Evolutionary conservation across 73 alveolate genomes (phyloP).

Genomic region (Tetrahymena thermophila): DNA sequence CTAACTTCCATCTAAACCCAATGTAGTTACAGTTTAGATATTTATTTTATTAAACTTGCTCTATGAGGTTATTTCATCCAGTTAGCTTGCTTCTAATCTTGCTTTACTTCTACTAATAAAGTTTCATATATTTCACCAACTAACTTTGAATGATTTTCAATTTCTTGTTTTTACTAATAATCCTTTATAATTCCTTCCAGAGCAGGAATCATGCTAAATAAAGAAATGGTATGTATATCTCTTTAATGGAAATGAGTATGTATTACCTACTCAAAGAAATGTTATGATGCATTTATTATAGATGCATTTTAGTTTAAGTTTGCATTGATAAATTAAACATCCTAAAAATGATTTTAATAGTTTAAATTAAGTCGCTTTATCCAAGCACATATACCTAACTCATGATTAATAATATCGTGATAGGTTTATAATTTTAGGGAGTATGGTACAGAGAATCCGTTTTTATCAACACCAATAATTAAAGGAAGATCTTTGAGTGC

Average conservation of each 20-base stretch:
- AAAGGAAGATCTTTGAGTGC: not conserved
- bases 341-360: not conserved
- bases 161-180: not conserved
- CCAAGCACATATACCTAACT: not conserved
- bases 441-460: not conserved
- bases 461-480: not conserved
- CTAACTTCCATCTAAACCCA: not conserved
- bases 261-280: not conserved
- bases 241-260: not conserved
- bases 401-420: not conserved
- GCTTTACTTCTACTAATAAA: not conserved
- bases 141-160: not conserved
- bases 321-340: not conserved
- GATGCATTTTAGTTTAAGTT: not conserved
- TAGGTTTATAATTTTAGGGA: not conserved
- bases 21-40: not conserved
- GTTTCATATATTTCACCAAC: not conserved
- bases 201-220: not conserved
- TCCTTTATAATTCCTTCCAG: not conserved
- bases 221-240: not conserved
- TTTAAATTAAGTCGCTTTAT: not conserved
- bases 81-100: not conserved
- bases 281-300: not conserved
- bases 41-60: not conserved
- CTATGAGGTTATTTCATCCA: not conserved